phyloP scores from a whole-genome alignment of 2,329 filamentous ascomycete species.

The Blastomyces emzantsi region DNA sequence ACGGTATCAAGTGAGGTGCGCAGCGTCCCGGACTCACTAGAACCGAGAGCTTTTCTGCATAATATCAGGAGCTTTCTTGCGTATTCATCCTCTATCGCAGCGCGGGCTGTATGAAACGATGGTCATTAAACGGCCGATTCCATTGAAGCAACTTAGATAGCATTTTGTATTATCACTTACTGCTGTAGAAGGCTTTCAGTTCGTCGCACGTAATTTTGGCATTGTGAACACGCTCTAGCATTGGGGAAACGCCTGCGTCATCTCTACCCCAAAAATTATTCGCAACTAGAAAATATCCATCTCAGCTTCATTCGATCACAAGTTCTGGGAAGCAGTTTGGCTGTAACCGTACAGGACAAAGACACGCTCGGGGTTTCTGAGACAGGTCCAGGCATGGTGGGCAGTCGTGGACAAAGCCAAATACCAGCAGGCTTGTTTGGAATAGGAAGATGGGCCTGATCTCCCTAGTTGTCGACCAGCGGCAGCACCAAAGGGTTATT shows the following conservation, averaged over 20 bases:
- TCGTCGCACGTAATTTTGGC: constrained; percentile 95
- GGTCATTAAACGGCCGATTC: background rate
- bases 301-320: constrained; percentile 1
- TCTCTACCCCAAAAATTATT: constrained; percentile 99
- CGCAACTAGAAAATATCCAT: constrained; percentile 55
- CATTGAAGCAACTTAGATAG: background rate
- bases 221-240: constrained; percentile 88
- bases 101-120: constrained; percentile 53
- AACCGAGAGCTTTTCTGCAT: constrained; percentile 80
- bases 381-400: constrained; percentile 51
- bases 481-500: background rate
- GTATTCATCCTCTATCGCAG: constrained; percentile 95
- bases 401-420: background rate
- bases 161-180: constrained; percentile 39
- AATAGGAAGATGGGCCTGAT: background rate
- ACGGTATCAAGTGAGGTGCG: constrained; percentile 78
- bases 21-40: constrained; percentile 74
- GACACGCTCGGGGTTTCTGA: constrained; percentile 56
- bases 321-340: background rate
- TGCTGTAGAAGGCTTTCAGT: constrained; percentile 78
- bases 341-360: constrained; percentile 51
- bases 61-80: constrained; percentile 78
- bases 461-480: background rate
- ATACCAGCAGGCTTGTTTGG: background rate
- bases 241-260: constrained; percentile 84